Evolutionary conservation across 768 basidiomycete genomes (phyloP), one percentile per base, ranked within the genome.

Genomic region (Termitomyces sp.): DNA sequence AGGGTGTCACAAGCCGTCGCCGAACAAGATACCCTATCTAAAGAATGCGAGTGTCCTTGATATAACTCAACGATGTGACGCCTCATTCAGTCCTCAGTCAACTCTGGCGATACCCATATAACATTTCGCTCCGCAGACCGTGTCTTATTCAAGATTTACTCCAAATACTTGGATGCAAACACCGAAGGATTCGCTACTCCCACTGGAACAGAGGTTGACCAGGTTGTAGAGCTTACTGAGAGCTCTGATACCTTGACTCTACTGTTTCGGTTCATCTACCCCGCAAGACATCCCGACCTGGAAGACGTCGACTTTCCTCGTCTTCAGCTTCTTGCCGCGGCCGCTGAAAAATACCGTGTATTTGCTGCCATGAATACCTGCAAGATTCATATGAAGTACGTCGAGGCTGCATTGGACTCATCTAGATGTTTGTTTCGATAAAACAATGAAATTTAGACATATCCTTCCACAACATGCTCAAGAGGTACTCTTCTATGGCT

Each of bases 401-500:
- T 51, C 50, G 14, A 38, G n/a, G 16, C 23, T 12, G 19, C 16
- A 23, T 47, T 32, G 27, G 34, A 47, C 4, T 47, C 10, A 10
- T 31, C n/a, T 46, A 16, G 1, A n/a, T 27, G 25, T 23, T 4
- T 27, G 25, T 23, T 4, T 29, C 7, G 5, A 27, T 40, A 31
- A 41, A 25, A 19, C 5, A 8, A 12, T 23, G 4, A 10, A 25
- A 7, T 34, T 4, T n/a, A 29, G 56, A 40, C 5, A 60, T 25
- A 46, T 57, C 53, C 37, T 53, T 31, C 41, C 46, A 32, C 12
- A 40, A 35, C 38, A 62, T 25, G 48, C 44, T 0, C 42, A 54
- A 14, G 42, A 31, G 11, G 38, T 63, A 7, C 37, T 58, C 27
- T 11, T 43, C 1, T 63, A 60, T 54, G 56, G 58, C 3, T 49